Base-by-base conservation (phyloP, 1,284 basidiomycete genomes). In the Cutaneotrichosporon sp. region DNA sequence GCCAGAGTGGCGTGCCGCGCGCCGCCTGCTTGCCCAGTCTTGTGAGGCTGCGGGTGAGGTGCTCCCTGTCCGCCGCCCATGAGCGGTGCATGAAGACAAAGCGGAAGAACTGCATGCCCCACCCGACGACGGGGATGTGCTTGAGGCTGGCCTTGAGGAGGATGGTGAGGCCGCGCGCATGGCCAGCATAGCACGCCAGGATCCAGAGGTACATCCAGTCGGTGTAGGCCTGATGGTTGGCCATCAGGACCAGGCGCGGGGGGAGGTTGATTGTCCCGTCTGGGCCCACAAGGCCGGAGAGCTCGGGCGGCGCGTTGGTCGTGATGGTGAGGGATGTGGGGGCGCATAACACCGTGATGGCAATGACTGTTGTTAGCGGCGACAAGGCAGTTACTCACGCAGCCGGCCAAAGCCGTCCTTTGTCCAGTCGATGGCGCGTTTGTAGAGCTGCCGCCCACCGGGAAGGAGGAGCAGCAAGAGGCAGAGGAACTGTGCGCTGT, bases 181-280 rank as follows among this genome's bases (percentile, higher is more conserved):
- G 84, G 34, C 86, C 84, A 67, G 87, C 84, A 72, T 90, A 91
- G 72, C 92, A 92, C 2, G 87, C 85, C 52, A 95, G 78, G 69
- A 87, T 88, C 94, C 94, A 97, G 36, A 90, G 85, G 71, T 94
- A 95, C 86, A 82, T 80, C 83, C 90, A 91, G 80, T 97, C 94
- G 5, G 87, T 85, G 75, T 97, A 95, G 25, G 91, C 84, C 89
- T 95, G 69, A 74, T 93, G 90, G 75, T 93, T 93, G 6, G 87
- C 85, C 71, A 90, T 89, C 66, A 92, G 79, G 46, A 93, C 87
- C 53, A 88, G 84, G 74, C 90, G 87, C 63, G 85, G 84, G 0
- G 92, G 92, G 13, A 95, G 79, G 59, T 87, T 84, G 58, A 97
- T 79, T 2, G 80, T 82, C 2, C 83, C 61, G 34, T 80, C 74